Base-by-base conservation (phyloP, 768 basidiomycete species). In the Udeniomyces megalosporus region DNA sequence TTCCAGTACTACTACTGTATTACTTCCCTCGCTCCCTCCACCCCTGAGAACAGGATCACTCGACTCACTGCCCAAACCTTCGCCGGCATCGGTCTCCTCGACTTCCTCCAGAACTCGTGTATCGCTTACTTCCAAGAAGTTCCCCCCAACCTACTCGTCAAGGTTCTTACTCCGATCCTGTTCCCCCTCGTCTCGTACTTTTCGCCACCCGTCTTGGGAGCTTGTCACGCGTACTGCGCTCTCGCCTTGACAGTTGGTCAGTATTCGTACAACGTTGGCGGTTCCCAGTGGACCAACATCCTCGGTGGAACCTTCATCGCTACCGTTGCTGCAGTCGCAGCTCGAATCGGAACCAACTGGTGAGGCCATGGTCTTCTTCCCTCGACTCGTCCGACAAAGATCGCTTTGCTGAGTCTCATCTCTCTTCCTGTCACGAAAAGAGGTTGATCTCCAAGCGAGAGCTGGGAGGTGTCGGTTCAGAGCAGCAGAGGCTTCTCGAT, bases 1-100 rank as follows among this genome's bases (percentile, higher is more conserved):
- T n/a, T n/a, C n/a, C n/a, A n/a, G n/a, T n/a, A n/a, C n/a, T 71
- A 71, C 62, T 72, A 70, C 67, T 62, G 68, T 24, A 67, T 69
- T 62, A 57, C 60, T 50, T 55, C 67, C 20, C 65, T 70, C 8
- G 64, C 70, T 3, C 24, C 54, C 6, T 24, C n/a, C 3, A 70
- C 67, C 11, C 70, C 69, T 48, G 69, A 72, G 50, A 57, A 68
- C 29, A 66, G 69, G 58, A 58, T 70, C 55, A 71, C 70, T 61
- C 71, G 70, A 60, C 60, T 67, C 26, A 60, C 69, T 46, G 68
- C 66, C 26, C 68, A 70, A 63, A 71, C 70, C 24, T 72, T 72
- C 60, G 70, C 71, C 14, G 71, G 71, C 28, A 66, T 71, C 66
- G 70, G 61, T 66, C 47, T 71, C n/a, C 68, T 69, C 15, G 70